A percentile compares a stretch with the other conserved stretches of the same genome.
Conservation (phyloP, 495 filamentous ascomycete species). For the Extremus antarcticus region DNA sequence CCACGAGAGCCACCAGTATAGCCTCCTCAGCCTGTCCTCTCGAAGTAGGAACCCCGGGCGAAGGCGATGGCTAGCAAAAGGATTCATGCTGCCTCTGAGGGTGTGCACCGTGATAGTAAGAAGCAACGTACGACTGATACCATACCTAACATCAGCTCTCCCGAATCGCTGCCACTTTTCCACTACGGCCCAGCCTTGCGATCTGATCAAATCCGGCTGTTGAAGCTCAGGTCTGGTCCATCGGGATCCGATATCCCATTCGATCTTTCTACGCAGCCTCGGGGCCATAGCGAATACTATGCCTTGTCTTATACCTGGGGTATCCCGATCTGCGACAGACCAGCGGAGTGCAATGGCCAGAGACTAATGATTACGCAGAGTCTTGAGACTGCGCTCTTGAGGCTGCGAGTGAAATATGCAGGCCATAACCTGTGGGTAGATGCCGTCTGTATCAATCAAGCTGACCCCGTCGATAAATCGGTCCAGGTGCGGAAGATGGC, state of each 20-base stretch:
- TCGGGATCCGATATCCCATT: not conserved
- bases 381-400: not conserved
- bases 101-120: too few species aligned
- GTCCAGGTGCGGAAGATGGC: conserved; percentile 18
- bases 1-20: too few species aligned
- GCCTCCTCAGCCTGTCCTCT: too few species aligned
- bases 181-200: not conserved
- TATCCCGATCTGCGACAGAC: not conserved
- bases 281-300: not conserved
- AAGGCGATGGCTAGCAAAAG: too few species aligned
- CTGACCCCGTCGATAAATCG: conserved; percentile 11
- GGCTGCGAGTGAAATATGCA: not conserved
- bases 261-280: not conserved
- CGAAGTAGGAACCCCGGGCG: too few species aligned
- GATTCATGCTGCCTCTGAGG: too few species aligned
- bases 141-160: too few species aligned
- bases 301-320: conserved; percentile 12
- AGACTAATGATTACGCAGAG: not conserved
- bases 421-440: conserved; percentile 3
- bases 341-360: not conserved
- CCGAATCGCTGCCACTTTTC: not conserved
- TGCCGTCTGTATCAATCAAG: conserved; percentile 13
- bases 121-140: too few species aligned
- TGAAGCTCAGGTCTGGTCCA: not conserved
- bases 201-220: not conserved